phyloP scores from a whole-genome alignment of 768 basidiomycete species.

The Suillus decipiens region DNA sequence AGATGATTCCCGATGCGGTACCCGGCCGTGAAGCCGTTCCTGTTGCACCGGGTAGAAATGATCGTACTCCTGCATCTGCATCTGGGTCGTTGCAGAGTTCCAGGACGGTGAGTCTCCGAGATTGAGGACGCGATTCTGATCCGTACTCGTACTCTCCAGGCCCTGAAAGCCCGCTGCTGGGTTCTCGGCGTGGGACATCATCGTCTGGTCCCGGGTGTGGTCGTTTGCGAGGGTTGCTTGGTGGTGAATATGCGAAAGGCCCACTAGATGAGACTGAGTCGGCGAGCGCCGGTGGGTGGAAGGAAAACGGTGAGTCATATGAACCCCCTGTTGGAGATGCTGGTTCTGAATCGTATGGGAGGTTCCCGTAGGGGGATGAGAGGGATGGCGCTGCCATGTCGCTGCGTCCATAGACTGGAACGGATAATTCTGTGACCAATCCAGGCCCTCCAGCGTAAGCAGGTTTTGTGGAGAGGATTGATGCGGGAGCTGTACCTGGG shows the following conservation, averaged over 20 bases:
- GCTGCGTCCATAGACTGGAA: conserved; percentile 42
- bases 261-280: conserved; percentile 32
- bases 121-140: conserved; percentile 73
- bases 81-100: conserved; percentile 82
- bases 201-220: conserved; percentile 51
- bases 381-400: conserved; percentile 39
- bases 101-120: conserved; percentile 81
- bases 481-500: conserved; percentile 72
- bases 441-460: conserved; percentile 52
- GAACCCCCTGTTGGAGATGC: conserved; percentile 22
- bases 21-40: conserved; percentile 41
- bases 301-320: conserved; percentile 76
- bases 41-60: conserved; percentile 43
- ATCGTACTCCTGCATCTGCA: conserved; percentile 45
- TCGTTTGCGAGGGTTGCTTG: conserved; percentile 59
- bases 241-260: conserved; percentile 36
- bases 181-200: conserved; percentile 44
- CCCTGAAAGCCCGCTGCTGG: conserved; percentile 29
- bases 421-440: conserved; percentile 49
- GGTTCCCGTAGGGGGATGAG: conserved; percentile 25
- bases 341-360: conserved; percentile 28
- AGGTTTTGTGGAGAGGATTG: conserved; percentile 47
- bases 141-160: conserved; percentile 63
- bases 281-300: conserved; percentile 64
- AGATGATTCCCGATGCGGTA: conserved; percentile 48